These are phyloP conservation scores for Selaginella moellendorffii DNA, from an alignment of 75 land plant species.

Conservation along the genomic window DNA sequence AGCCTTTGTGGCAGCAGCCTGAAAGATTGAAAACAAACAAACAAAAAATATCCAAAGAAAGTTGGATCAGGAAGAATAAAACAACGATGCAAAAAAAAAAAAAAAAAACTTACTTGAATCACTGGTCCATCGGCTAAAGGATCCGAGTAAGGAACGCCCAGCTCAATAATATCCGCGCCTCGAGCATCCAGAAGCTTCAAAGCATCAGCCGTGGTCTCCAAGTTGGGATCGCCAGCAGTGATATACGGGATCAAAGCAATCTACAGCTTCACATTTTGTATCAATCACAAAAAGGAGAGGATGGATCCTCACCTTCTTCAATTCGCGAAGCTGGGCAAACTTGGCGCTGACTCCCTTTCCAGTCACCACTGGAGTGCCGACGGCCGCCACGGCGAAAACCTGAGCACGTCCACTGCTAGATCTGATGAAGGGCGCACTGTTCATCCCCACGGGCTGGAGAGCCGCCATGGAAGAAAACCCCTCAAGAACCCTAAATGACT, in stretches of 20 bases:
- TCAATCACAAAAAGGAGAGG: neutral
- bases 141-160: conserved; percentile 90
- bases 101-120: conserved; percentile 52
- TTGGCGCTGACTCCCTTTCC: neutral
- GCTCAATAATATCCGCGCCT: conserved; percentile 79
- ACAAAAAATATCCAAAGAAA: neutral
- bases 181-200: conserved; percentile 53
- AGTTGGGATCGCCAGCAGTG: conserved; percentile 86
- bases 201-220: conserved; percentile 84
- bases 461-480: too few relatives aligned
- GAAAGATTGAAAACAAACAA: neutral
- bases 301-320: neutral
- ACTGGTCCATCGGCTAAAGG: conserved; percentile 97
- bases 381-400: too few relatives aligned
- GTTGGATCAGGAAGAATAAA: too few relatives aligned
- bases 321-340: neutral
- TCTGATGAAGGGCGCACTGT: too few relatives aligned
- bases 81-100: neutral
- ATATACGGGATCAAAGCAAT: conserved; percentile 78
- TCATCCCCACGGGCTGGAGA: too few relatives aligned
- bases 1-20: conserved; percentile 90
- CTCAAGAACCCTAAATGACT: too few relatives aligned
- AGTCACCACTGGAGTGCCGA: neutral
- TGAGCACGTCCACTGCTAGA: too few relatives aligned
- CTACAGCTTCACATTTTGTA: conserved; percentile 18